Evolutionary conservation across 2,329 filamentous ascomycete species (phyloP).

Genomic region (Colletotrichum liaoningense): DNA sequence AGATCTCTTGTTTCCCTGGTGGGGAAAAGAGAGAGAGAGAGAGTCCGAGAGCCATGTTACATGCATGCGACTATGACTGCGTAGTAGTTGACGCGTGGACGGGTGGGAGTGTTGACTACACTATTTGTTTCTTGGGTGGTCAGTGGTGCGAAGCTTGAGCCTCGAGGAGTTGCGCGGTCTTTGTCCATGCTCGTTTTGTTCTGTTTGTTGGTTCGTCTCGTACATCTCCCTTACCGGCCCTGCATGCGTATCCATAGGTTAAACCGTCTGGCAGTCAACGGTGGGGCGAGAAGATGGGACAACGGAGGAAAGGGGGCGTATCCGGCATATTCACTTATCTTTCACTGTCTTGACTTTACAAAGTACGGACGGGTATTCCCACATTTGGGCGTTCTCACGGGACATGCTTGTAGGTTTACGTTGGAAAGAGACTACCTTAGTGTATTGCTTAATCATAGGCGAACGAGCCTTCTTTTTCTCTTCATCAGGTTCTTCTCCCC

Average conservation of each 20-base stretch:
- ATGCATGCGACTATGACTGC: neutral
- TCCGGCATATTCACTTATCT: neutral
- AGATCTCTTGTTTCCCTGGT: neutral
- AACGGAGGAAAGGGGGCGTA: neutral
- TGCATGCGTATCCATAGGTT: neutral
- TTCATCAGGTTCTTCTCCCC: neutral
- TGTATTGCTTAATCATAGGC: conserved; percentile 23
- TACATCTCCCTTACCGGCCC: neutral
- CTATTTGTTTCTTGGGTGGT: neutral
- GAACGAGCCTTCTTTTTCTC: neutral
- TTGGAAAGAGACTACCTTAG: neutral
- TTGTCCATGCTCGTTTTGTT: neutral
- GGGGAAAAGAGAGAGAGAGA: neutral
- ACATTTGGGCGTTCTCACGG: neutral
- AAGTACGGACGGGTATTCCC: neutral
- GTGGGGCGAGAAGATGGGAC: neutral
- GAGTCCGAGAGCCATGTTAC: neutral
- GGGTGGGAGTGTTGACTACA: neutral
- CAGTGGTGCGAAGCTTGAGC: neutral
- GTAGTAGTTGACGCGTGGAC: neutral
- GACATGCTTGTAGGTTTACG: neutral
- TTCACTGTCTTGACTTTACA: neutral
- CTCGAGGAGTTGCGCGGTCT: neutral
- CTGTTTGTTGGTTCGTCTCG: neutral
- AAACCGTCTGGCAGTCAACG: neutral